Base-by-base conservation (phyloP, 208 protist species). In the Leishmania tarentolae region DNA sequence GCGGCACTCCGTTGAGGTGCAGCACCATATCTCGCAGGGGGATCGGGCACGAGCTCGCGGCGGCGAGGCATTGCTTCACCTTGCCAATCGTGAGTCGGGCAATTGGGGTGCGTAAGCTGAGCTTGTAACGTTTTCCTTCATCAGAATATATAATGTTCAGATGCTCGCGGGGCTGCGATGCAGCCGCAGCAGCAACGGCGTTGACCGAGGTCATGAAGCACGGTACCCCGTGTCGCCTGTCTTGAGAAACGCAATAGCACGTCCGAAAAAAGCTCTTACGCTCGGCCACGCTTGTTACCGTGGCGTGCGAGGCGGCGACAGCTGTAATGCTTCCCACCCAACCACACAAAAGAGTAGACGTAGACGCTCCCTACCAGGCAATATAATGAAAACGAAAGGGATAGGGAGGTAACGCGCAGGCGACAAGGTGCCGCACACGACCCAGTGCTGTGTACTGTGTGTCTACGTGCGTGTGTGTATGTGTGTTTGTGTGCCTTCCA, bases 1-100 rank as follows among this genome's bases (percentile, higher is more conserved):
- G 87, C 28, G 85, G 76, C 3, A 89, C 87, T 37, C 93, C 91
- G 80, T 92, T 94, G 17, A 94, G 70, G 17, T 90, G 85, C 46
- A 96, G 78, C 40, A 86, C 63, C 86, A 93, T 91, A 1, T 86
- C 66, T 0, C 71, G 47, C 28, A 79, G 78, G 15, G 90, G 90
- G 59, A 96, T 87, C 0, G 84, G 76, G 68, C 88, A 94, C 21
- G 86, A 87, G 61, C 83, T 82, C 35, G 86, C 91, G 1, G 87
- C 73, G 50, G 90, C 90, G 42, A 96, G 88, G 50, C 88, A 94
- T 57, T 94, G 80, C 83, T 96, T 96, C 72, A 96, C 76, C 70
- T 90, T 91, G 7, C 88, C 88, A 50, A 96, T 69, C 1, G 88
- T 92, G 9, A 96, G 87, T 1, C 84, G 83, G 24, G 75, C 71